Percentiles rank a stretch among this genome's conserved stretches.
Evolutionary conservation across 1,139 yeast genomes (phyloP).

Genomic region (Magnusiomyces sp.): DNA sequence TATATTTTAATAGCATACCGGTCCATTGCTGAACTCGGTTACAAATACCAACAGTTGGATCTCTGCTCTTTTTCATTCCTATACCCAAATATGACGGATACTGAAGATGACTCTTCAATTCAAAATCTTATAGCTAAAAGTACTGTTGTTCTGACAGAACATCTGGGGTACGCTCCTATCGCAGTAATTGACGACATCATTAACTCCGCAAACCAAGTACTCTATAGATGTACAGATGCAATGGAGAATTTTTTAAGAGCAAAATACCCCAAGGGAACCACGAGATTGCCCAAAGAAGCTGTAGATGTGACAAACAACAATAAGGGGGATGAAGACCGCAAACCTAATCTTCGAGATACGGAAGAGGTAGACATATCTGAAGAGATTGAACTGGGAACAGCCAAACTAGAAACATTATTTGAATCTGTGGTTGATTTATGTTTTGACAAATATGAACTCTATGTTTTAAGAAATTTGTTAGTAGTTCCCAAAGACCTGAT

Average conservation of each 20-base stretch:
- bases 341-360: slow-evolving; percentile 15
- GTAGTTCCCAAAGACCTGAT: slow-evolving; percentile 63
- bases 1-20: too few relatives aligned
- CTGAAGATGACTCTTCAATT: too few relatives aligned
- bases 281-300: slow-evolving; percentile 28
- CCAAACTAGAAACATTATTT: slow-evolving; percentile 66
- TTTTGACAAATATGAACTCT: slow-evolving; percentile 81
- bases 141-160: slow-evolving; percentile 68
- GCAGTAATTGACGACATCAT: slow-evolving; percentile 81
- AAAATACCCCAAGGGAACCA: slow-evolving; percentile 17
- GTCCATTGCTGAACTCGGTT: too few relatives aligned
- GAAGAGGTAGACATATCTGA: slow-evolving; percentile 18
- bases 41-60: too few relatives aligned
- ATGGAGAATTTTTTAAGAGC: slow-evolving; percentile 53
- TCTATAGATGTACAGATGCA: slow-evolving; percentile 77
- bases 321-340: slow-evolving; percentile 8
- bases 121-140: slow-evolving; percentile 15
- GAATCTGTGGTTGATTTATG: slow-evolving; percentile 75
- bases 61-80: too few relatives aligned
- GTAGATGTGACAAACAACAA: slow-evolving; percentile 16
- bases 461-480: slow-evolving; percentile 68
- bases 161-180: slow-evolving; percentile 80
- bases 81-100: too few relatives aligned
- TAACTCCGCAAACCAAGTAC: slow-evolving; percentile 76
- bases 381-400: slow-evolving; percentile 71